phyloP scores from a whole-genome alignment of 2,329 filamentous ascomycete genomes.

The Boeremia exigua region DNA sequence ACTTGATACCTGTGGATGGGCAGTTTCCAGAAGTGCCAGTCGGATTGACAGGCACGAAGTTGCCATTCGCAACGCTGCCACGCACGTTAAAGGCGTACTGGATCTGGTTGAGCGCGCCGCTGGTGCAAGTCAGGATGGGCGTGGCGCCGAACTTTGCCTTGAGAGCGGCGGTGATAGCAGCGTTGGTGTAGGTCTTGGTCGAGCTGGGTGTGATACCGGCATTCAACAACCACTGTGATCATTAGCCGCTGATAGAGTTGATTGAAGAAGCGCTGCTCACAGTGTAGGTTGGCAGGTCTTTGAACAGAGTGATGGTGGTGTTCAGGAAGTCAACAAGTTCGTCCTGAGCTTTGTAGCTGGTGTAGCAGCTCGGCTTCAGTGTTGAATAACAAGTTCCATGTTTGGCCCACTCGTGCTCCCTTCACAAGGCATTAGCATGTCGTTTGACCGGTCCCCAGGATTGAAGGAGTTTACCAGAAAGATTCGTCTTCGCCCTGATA shows the following conservation, averaged over 20 bases:
- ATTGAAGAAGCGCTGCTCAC: background rate
- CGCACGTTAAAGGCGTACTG: conserved; percentile 7
- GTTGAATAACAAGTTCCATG: conserved; percentile 9
- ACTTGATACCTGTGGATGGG: conserved; percentile 5
- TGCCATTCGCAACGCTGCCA: conserved; percentile 6
- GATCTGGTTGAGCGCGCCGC: conserved; percentile 5
- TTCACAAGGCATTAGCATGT: background rate
- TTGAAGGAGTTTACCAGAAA: background rate
- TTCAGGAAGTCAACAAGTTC: conserved; percentile 7
- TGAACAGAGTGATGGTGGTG: conserved; percentile 6
- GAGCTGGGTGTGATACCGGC: conserved; percentile 8
- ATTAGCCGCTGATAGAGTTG: background rate
- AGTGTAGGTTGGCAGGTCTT: conserved; percentile 4
- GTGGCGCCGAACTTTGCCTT: conserved; percentile 6
- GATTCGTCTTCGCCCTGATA: conserved; percentile 3
- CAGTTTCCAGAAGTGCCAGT: conserved; percentile 7
- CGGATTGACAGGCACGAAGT: conserved; percentile 6
- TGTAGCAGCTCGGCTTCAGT: conserved; percentile 3
- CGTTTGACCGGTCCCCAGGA: background rate
- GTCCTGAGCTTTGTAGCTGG: conserved; percentile 3
- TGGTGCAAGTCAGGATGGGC: conserved; percentile 8
- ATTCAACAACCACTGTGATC: background rate
- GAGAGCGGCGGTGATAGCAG: conserved; percentile 4
- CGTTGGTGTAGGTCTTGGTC: conserved; percentile 7
- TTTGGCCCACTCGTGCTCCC: conserved; percentile 10